Base-by-base conservation (phyloP, 1,284 basidiomycete species). In the Meripilus lineatus region DNA sequence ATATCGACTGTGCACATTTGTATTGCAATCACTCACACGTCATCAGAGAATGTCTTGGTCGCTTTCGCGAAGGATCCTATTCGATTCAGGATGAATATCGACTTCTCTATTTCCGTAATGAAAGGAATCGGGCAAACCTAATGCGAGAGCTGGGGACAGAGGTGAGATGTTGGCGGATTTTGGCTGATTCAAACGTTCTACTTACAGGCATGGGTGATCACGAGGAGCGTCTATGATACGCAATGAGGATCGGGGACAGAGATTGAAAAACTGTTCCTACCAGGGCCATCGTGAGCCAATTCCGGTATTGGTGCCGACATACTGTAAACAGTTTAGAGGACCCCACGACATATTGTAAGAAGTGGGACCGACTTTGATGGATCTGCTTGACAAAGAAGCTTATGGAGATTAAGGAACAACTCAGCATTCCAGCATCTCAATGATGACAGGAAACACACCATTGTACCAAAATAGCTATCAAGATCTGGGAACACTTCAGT, bases 351-450 rank as follows among this genome's bases (percentile, higher is more conserved):
- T 32, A 20, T 3, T 18, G 21, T 8, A 18, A 32, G 22, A 20
- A 35, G 6, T 5, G 13, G 8, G 8, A 45, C 43, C 24, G 32
- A 45, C 36, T 21, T 25, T 45, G 43, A 23, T 26, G 40, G 3
- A 40, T 45, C n/a, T 30, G 43, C 22, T 45, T 38, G 18, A 45
- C 43, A 28, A 45, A 45, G 32, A 45, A 45, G 28, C 43, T 45
- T n/a, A n/a, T n/a, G n/a, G n/a, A n/a, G n/a, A 34, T 5, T 4
- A 24, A 30, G 5, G 18, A 8, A 21, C 18, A 23, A 4, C 10
- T 32, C 7, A 20, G 7, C 34, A 38, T 22, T 22, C n/a, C 10
- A 36, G 10, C 21, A 13, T 17, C 6, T 24, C 20, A 20, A 5
- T 15, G 4, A 15, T 5, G 21, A 11, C 24, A 28, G 8, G 10